phyloP scores from a whole-genome alignment of 2,329 filamentous ascomycete species.

The Westerdykella aurantiaca region DNA sequence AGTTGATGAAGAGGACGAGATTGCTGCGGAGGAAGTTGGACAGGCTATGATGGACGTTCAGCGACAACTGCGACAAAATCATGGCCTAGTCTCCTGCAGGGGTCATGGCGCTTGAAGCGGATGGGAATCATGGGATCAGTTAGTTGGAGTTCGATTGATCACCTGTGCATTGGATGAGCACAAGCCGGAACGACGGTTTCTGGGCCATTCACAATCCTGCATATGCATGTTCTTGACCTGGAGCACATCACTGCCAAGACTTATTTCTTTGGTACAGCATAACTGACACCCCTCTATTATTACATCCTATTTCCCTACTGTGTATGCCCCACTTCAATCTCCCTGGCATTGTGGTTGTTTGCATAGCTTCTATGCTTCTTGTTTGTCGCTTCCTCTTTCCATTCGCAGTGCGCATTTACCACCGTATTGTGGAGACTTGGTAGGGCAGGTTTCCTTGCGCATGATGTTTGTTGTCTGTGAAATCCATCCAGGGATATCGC shows the following conservation, averaged over 20 bases:
- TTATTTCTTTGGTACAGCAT: conserved; percentile 17
- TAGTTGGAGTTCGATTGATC: background rate
- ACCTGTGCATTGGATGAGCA: background rate
- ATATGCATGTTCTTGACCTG: too few species aligned
- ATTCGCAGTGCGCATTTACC: conserved; percentile 12
- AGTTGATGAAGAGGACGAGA: conserved; percentile 88
- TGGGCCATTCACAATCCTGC: too few species aligned
- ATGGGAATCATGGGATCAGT: background rate
- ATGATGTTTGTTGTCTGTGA: conserved; percentile 23
- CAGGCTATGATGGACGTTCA: conserved; percentile 28
- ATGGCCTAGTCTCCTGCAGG: conserved; percentile 3
- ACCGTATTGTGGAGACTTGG: conserved; percentile 8
- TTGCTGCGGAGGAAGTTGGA: conserved; percentile 79
- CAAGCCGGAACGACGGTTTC: too few species aligned
- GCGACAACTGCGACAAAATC: background rate
- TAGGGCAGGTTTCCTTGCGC: conserved; percentile 13
- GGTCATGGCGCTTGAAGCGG: conserved; percentile 1
- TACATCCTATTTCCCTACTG: conserved; percentile 9
- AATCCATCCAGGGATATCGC: conserved; percentile 12
- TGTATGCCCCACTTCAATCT: conserved; percentile 10
- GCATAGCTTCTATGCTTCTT: conserved; percentile 16
- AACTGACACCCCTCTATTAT: conserved; percentile 25
- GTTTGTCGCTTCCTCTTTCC: conserved; percentile 20
- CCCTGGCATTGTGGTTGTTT: conserved; percentile 21
- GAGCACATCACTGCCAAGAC: conserved; percentile 3